These are phyloP conservation scores for Vanrija sp. DNA, from an alignment of 1,284 basidiomycete genomes.

Conservation along the genomic window DNA sequence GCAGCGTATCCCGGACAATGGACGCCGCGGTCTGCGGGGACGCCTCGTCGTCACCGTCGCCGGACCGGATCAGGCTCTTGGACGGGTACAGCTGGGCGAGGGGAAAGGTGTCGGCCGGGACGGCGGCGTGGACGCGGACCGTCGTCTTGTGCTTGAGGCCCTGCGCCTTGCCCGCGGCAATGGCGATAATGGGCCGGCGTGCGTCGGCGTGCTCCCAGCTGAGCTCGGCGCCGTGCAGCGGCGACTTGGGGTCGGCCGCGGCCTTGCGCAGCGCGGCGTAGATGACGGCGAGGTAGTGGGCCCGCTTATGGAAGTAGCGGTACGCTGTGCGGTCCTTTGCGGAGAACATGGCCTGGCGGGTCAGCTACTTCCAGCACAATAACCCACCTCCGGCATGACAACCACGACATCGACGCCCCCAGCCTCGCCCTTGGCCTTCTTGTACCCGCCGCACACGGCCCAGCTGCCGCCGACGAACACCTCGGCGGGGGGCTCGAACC, in stretches of 20 bases:
- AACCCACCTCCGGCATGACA: slow-evolving; percentile 75
- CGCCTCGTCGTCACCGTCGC: slow-evolving; percentile 17
- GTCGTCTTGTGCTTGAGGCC: slow-evolving; percentile 65
- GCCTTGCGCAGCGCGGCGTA: slow-evolving; percentile 59
- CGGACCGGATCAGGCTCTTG: slow-evolving; percentile 62
- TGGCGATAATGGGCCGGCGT: slow-evolving; percentile 28
- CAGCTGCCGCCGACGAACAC: slow-evolving; percentile 51
- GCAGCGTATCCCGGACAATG: slow-evolving; percentile 64
- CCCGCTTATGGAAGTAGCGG: slow-evolving; percentile 88
- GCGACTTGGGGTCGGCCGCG: slow-evolving; percentile 55
- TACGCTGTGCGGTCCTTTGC: slow-evolving; percentile 90
- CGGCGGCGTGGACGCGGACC: slow-evolving; percentile 69
- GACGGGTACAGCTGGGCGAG: slow-evolving; percentile 66
- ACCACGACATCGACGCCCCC: slow-evolving; percentile 79
- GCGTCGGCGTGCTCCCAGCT: slow-evolving; percentile 64
- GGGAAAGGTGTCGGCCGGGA: slow-evolving; percentile 61
- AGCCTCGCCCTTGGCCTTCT: slow-evolving; percentile 49
- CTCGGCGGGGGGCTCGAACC: slow-evolving; percentile 56
- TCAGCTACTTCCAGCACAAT: background rate
- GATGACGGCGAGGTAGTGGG: slow-evolving; percentile 81
- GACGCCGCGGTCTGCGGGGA: slow-evolving; percentile 72
- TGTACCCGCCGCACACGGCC: slow-evolving; percentile 59
- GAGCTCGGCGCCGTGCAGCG: slow-evolving; percentile 60
- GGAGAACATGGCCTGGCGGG: slow-evolving; percentile 63
- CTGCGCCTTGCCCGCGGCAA: slow-evolving; percentile 38